Base-by-base conservation (phyloP, 1,284 basidiomycete genomes). In the Inonotus obliquus region DNA sequence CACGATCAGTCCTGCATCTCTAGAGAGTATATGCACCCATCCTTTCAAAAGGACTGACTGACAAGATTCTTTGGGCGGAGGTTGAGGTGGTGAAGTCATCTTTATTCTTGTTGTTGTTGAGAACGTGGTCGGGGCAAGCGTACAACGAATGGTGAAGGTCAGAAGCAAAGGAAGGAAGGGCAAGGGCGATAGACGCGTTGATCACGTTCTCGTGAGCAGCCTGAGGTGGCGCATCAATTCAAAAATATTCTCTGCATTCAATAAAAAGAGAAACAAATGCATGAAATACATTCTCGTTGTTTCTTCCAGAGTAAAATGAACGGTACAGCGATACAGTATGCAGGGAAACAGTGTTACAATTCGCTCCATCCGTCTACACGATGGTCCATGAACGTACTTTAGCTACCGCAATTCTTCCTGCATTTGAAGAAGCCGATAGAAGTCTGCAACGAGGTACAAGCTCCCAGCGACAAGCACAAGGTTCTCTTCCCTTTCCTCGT, bases 381-480 rank as follows among this genome's bases (percentile, higher is more conserved):
- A 32, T 9, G 4, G 4, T 32, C 32, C 32, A 9, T 32, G 4
- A 32, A 32, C 4, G 32, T n/a, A n/a, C n/a, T n/a, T n/a, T n/a
- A n/a, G 37, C 25, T 21, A 21, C 17, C 41, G 14, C n/a, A 10
- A 29, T 2, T n/a, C 47, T 48, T n/a, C 47, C 35, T 37, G 51
- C 25, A n/a, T 29, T 1, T 17, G 51, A 19, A 57, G 56, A 6
- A 63, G 54, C 35, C 63, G 57, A 37, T 61, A 61, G 11, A 64
- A 41, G 21, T 64, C 63, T 23, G 63, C 63, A 19, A 61, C 63
- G n/a, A 64, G 56, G 41, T 64, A 64, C 21, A 64, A 35, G 39
- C 63, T 64, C 19, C 63, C 63, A 14, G 63, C 63, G 21, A 64
- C 57, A n/a, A 64, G 54, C 9, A 64, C 60, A 21, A 64, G 52